Evolutionary conservation across 495 filamentous ascomycete genomes (phyloP).

Genomic region (Hypoxylon trugodes): DNA sequence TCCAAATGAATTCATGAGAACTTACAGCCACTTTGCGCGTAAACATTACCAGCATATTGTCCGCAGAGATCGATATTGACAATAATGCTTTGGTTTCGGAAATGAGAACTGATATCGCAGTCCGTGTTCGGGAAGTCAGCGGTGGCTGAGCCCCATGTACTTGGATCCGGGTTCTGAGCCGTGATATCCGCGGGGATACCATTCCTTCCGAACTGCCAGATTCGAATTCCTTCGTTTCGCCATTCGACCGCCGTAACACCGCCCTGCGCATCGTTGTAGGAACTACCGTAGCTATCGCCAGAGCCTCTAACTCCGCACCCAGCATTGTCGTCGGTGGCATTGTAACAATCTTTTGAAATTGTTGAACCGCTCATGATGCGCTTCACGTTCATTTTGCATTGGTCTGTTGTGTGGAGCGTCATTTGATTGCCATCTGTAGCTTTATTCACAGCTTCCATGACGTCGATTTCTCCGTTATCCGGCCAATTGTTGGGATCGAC

Average conservation of each 20-base stretch:
- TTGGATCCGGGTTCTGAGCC: conserved; percentile 61
- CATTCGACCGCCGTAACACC: conserved; percentile 73
- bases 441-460: conserved; percentile 75
- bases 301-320: conserved; percentile 61
- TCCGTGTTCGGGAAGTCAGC: conserved; percentile 64
- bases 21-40: conserved; percentile 55
- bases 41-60: conserved; percentile 64
- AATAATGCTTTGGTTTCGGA: conserved; percentile 71
- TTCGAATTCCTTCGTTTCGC: conserved; percentile 63
- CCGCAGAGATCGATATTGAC: conserved; percentile 77
- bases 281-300: conserved; percentile 58
- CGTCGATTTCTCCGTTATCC: conserved; percentile 73
- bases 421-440: conserved; percentile 62
- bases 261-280: conserved; percentile 66
- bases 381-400: conserved; percentile 64
- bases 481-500: conserved; percentile 68
- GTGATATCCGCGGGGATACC: conserved; percentile 62
- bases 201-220: conserved; percentile 67
- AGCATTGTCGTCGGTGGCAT: conserved; percentile 59
- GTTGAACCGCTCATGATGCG: conserved; percentile 56
- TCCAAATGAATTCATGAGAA: conserved; percentile 18
- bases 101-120: conserved; percentile 69
- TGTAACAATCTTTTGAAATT: conserved; percentile 62
- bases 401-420: conserved; percentile 70
- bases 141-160: conserved; percentile 64